Evolutionary conservation across 2,329 filamentous ascomycete species (phyloP).

Genomic region (Aspergillus nomiae): DNA sequence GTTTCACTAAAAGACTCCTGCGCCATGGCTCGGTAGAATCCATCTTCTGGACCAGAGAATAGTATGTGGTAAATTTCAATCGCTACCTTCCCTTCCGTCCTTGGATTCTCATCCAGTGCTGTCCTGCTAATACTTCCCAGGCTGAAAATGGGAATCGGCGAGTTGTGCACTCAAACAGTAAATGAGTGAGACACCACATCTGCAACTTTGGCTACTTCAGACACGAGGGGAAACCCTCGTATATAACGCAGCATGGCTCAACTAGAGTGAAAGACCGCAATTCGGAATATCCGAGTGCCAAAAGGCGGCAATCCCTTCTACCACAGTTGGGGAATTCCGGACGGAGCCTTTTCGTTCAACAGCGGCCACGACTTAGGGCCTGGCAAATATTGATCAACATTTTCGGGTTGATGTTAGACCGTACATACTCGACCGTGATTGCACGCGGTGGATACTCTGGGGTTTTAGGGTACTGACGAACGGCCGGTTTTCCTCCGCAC

Average conservation of each 20-base stretch:
- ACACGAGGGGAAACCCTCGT: background rate
- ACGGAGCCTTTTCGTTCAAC: background rate
- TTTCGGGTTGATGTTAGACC: background rate
- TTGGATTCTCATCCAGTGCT: background rate
- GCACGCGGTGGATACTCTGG: slow-evolving; percentile 1
- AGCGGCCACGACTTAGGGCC: background rate
- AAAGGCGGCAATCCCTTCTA: background rate
- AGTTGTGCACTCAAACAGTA: background rate
- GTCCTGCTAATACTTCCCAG: background rate
- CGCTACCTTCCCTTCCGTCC: no score
- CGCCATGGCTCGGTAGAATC: background rate
- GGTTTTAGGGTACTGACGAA: background rate
- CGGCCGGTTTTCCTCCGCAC: background rate
- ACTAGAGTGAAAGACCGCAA: background rate
- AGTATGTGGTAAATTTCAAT: background rate
- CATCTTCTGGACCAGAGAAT: background rate
- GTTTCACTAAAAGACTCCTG: background rate
- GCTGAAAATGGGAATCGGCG: no score
- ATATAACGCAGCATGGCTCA: background rate
- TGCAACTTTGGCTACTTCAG: background rate
- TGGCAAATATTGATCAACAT: background rate
- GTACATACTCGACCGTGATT: background rate
- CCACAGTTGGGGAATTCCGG: background rate
- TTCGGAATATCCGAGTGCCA: background rate
- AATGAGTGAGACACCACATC: background rate